phyloP scores from a whole-genome alignment of 768 basidiomycete genomes.

The Termitomyces sp. region DNA sequence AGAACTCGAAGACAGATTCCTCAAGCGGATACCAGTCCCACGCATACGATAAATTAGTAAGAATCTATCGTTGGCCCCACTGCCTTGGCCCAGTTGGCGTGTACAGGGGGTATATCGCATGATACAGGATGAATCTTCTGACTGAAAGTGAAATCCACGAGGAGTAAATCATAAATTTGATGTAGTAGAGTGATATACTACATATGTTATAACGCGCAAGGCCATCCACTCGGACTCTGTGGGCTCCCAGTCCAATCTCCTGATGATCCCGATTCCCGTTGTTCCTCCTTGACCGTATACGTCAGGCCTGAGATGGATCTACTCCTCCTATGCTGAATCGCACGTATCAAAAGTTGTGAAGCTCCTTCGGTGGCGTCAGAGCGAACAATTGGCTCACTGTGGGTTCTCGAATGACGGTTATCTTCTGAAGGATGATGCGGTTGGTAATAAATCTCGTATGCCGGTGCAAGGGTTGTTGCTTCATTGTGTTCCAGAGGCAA shows the following conservation, averaged over 20 bases:
- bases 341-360: conserved; percentile 8
- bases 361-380: conserved; percentile 1
- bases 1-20: conserved; percentile 16
- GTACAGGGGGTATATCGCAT: conserved; percentile 53
- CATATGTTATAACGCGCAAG: not conserved
- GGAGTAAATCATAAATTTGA: not conserved
- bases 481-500: not conserved
- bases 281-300: conserved; percentile 8
- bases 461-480: conserved; percentile 7
- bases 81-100: conserved; percentile 36
- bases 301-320: conserved; percentile 19
- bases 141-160: not conserved
- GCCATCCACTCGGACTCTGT: conserved; percentile 6
- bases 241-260: conserved; percentile 8
- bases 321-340: conserved; percentile 19
- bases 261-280: conserved; percentile 9
- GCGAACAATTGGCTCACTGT: conserved; percentile 17
- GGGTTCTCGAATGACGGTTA: conserved; percentile 11
- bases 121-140: conserved; percentile 25
- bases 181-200: not conserved
- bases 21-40: conserved; percentile 61
- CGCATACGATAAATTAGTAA: conserved; percentile 51
- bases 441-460: conserved; percentile 16
- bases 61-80: conserved; percentile 49
- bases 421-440: conserved; percentile 10